phyloP scores from a whole-genome alignment of 441 rosid species.

The Mallotus japonicus region DNA sequence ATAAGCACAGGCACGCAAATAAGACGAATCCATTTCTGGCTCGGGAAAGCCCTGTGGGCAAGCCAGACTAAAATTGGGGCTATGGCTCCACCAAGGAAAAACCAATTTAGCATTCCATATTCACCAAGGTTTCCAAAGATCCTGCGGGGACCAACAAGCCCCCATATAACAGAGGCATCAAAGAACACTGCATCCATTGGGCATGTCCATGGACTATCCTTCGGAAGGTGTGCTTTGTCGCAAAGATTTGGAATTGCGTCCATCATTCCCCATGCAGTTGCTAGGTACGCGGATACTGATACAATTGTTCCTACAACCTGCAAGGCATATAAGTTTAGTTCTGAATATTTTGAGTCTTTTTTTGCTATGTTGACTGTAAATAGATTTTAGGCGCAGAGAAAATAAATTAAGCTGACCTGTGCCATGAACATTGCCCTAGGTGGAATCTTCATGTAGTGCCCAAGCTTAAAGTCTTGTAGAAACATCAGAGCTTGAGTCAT shows the following conservation, averaged over 20 bases:
- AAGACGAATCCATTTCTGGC: constrained; percentile 49
- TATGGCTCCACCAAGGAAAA: constrained; percentile 64
- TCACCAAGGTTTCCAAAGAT: constrained; percentile 68
- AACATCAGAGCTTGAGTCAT: constrained; percentile 67
- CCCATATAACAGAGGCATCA: constrained; percentile 77
- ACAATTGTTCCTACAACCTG: constrained; percentile 61
- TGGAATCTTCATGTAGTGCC: constrained; percentile 87
- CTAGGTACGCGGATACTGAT: constrained; percentile 43
- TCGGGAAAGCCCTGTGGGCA: constrained; percentile 57
- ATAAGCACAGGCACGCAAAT: constrained; percentile 50
- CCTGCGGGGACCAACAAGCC: constrained; percentile 70
- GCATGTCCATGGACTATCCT: constrained; percentile 67
- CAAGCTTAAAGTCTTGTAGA: constrained; percentile 68
- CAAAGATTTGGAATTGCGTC: constrained; percentile 60
- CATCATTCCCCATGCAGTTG: constrained; percentile 80
- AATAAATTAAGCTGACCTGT: constrained; percentile 41
- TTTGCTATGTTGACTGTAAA: background rate
- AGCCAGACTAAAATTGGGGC: constrained; percentile 63
- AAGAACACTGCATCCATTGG: constrained; percentile 61
- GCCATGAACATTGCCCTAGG: constrained; percentile 80
- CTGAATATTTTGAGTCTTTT: background rate
- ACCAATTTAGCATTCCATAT: constrained; percentile 62
- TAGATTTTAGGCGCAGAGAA: background rate
- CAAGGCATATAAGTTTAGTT: constrained; percentile 14
- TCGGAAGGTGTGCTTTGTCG: constrained; percentile 43